Percentiles rank a stretch among this genome's conserved stretches.
These are phyloP conservation scores for Lepidium aucheri DNA, from an alignment of 345 rosid genomes.

Conservation along the genomic window DNA sequence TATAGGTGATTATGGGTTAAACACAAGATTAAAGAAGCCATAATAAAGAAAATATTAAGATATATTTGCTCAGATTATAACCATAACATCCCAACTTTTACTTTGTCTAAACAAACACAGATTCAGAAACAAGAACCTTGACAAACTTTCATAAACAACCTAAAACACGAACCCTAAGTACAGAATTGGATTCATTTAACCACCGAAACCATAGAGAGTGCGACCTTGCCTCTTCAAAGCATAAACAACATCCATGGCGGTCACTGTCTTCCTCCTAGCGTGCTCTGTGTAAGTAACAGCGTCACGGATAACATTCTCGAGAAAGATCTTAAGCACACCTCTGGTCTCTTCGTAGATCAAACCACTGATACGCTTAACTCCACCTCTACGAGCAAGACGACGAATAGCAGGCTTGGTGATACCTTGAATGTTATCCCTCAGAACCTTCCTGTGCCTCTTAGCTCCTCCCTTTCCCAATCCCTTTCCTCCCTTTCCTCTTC, in stretches of 20 bases:
- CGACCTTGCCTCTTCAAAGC: conserved; percentile 60
- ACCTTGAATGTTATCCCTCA: too few species aligned
- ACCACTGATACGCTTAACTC: conserved; percentile 57
- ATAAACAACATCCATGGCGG: conserved; percentile 60
- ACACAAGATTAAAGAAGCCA: too few species aligned
- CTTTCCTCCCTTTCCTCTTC: conserved; percentile 62
- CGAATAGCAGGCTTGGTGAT: too few species aligned
- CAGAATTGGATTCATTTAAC: not conserved
- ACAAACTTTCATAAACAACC: not conserved
- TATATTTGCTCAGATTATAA: not conserved
- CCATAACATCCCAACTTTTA: not conserved
- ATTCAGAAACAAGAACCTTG: not conserved
- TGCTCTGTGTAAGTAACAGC: conserved; percentile 51
- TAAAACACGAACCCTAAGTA: not conserved
- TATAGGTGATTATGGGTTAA: not conserved
- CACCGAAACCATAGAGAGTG: conserved; percentile 52
- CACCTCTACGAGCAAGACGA: too few species aligned
- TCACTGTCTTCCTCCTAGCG: conserved; percentile 53
- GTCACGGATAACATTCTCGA: conserved; percentile 55
- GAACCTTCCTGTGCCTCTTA: conserved; percentile 50
- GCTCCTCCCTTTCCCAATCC: conserved; percentile 69
- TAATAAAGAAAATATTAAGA: too few species aligned
- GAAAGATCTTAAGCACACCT: conserved; percentile 47
- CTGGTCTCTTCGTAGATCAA: conserved; percentile 53
- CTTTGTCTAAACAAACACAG: not conserved